Conservation (phyloP, 495 filamentous ascomycete species). For the Penicillium antarcticum region DNA sequence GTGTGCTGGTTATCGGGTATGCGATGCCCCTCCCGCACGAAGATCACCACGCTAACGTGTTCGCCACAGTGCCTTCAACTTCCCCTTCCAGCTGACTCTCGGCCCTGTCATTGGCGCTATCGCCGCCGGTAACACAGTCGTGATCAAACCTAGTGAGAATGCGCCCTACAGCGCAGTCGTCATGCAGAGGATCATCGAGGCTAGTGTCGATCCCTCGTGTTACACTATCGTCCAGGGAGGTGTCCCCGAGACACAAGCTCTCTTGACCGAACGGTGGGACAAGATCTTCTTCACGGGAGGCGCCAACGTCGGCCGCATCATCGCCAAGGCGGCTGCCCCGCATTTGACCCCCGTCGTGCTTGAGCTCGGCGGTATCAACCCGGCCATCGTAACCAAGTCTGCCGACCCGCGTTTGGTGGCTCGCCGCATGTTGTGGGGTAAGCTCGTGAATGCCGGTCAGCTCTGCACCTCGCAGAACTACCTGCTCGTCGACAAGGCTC, state of each 20-base stretch:
- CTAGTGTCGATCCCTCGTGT: slow-evolving; percentile 70
- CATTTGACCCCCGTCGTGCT: slow-evolving; percentile 83
- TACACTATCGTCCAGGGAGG: slow-evolving; percentile 79
- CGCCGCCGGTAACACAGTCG: slow-evolving; percentile 81
- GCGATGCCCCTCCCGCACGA: slow-evolving; percentile 6
- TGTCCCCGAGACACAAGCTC: slow-evolving; percentile 71
- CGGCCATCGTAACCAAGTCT: slow-evolving; percentile 81
- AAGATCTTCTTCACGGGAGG: slow-evolving; percentile 97
- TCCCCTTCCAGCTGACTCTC: slow-evolving; percentile 76
- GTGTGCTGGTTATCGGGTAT: slow-evolving; percentile 81
- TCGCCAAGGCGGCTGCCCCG: slow-evolving; percentile 89
- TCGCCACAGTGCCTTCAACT: slow-evolving; percentile 72
- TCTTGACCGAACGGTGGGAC: slow-evolving; percentile 89
- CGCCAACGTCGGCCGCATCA: slow-evolving; percentile 72
- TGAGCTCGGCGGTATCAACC: slow-evolving; percentile 89
- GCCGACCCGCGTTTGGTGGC: slow-evolving; percentile 80
- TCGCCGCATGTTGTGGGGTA: slow-evolving; percentile 81
- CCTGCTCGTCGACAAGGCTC: slow-evolving; percentile 70
- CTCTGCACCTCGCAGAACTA: slow-evolving; percentile 90
- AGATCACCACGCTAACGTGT: slow-evolving; percentile 5
- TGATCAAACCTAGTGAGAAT: slow-evolving; percentile 87
- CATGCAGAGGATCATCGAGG: slow-evolving; percentile 70
- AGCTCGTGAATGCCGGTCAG: slow-evolving; percentile 81
- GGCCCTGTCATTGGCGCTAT: slow-evolving; percentile 86
- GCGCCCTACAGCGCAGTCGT: slow-evolving; percentile 72